Evolutionary conservation across 352 stramenopile species (phyloP).

Genomic region (Pythium rhizo-oryzae): DNA sequence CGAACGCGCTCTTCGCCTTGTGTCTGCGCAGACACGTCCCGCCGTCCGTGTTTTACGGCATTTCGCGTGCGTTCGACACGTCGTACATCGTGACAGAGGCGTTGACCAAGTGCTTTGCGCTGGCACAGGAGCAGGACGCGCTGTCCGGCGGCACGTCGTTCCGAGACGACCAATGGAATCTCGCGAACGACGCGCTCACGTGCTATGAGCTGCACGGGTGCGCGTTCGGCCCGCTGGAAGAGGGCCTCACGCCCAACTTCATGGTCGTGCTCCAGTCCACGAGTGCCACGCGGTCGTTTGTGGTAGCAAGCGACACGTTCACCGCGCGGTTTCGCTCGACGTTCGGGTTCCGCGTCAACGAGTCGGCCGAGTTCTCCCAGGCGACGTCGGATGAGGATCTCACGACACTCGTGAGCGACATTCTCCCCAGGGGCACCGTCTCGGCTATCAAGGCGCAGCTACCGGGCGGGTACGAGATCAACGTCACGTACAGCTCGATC

Average conservation of each 20-base stretch:
- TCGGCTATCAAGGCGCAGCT: background rate
- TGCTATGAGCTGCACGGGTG: slow-evolving; percentile 29
- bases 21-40: slow-evolving; percentile 18
- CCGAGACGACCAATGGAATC: slow-evolving; percentile 30
- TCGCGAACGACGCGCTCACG: slow-evolving; percentile 18
- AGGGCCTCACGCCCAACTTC: background rate
- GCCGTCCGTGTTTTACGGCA: slow-evolving; percentile 13
- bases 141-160: background rate
- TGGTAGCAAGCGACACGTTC: slow-evolving; percentile 12
- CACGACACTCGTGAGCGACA: background rate
- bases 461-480: background rate
- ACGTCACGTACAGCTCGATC: background rate
- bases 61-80: background rate
- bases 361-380: slow-evolving; percentile 14
- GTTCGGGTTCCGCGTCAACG: slow-evolving; percentile 27
- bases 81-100: slow-evolving; percentile 3
- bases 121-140: background rate
- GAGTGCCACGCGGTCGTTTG: slow-evolving; percentile 4
- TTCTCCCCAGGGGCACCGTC: slow-evolving; percentile 20
- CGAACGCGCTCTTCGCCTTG: slow-evolving; percentile 1
- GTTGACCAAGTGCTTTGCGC: slow-evolving; percentile 13
- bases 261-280: slow-evolving; percentile 29
- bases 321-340: slow-evolving; percentile 21
- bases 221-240: slow-evolving; percentile 28
- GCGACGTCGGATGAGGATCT: slow-evolving; percentile 14